Evolutionary conservation across 2,329 filamentous ascomycete species (phyloP).

Genomic region (Camillea tinctor): DNA sequence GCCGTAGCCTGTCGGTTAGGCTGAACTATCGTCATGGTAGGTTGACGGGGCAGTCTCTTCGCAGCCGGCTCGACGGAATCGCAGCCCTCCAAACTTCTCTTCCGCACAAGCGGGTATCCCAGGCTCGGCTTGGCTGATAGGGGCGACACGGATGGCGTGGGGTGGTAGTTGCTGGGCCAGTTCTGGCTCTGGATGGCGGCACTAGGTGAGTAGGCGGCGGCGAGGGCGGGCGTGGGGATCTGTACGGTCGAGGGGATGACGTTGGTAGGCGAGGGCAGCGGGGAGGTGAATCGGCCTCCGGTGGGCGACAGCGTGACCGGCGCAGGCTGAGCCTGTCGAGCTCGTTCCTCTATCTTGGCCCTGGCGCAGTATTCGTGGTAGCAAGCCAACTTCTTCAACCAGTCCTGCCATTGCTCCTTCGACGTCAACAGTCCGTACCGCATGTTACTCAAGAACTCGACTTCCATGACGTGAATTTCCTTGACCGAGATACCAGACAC

Average conservation of each 20-base stretch:
- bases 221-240: constrained; percentile 36
- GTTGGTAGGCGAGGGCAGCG: constrained; percentile 50
- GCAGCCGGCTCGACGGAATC: constrained; percentile 53
- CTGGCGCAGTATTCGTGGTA: constrained; percentile 82
- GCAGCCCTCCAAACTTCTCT: constrained; percentile 49
- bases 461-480: constrained; percentile 98
- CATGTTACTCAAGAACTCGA: constrained; percentile 99
- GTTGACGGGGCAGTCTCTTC: constrained; percentile 45
- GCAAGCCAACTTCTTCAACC: constrained; percentile 78
- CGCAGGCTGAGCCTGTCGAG: constrained; percentile 29
- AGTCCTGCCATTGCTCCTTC: constrained; percentile 79
- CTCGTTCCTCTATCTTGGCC: constrained; percentile 46
- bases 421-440: constrained; percentile 89
- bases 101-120: constrained; percentile 42
- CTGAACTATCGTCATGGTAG: constrained; percentile 24
- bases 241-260: constrained; percentile 33
- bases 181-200: constrained; percentile 33
- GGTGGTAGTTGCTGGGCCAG: constrained; percentile 40
- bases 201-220: constrained; percentile 42
- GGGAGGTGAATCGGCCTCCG: constrained; percentile 41
- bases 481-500: constrained; percentile 91
- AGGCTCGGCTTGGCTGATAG: constrained; percentile 47
- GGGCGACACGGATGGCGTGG: constrained; percentile 45
- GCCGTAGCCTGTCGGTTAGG: constrained; percentile 19
- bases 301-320: constrained; percentile 41